These are phyloP conservation scores for Mortierella sp. DNA, from an alignment of 371 early-diverging fungal species.

Conservation along the genomic window DNA sequence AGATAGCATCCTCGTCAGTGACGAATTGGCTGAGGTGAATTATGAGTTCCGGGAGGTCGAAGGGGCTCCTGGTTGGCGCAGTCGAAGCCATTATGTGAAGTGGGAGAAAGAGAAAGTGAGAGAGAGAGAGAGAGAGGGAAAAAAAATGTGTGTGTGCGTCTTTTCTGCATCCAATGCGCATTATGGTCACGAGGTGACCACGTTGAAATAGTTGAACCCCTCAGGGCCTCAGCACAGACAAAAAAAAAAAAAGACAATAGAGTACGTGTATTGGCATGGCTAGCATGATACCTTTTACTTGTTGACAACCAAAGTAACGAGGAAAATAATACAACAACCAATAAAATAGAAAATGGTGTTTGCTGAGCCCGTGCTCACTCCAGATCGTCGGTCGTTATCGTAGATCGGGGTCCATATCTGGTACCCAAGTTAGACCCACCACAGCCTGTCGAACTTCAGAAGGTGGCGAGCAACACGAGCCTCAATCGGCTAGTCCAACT, in stretches of 20 bases:
- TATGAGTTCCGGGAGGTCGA: constrained; percentile 19
- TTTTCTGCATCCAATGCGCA: no score
- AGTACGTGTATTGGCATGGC: no score
- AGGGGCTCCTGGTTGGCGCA: constrained; percentile 14
- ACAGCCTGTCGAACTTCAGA: neutral
- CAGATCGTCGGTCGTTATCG: neutral
- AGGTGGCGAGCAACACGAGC: neutral
- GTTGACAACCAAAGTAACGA: neutral
- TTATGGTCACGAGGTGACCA: no score
- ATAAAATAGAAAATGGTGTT: no score
- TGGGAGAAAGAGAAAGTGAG: no score
- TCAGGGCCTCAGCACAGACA: no score
- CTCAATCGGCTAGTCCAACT: neutral
- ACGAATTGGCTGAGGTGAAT: constrained; percentile 9
- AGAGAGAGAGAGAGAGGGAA: neutral
- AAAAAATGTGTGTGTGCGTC: no score
- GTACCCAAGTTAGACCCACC: neutral
- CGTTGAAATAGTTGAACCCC: no score
- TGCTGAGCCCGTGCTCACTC: no score
- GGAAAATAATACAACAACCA: neutral
- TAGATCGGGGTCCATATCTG: neutral
- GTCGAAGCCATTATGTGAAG: neutral
- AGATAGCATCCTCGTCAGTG: constrained; percentile 15
- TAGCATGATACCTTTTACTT: no score
- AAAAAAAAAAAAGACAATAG: no score